phyloP scores from a whole-genome alignment of 1,284 basidiomycete species.

The Phylloboletellus chloephorus region DNA sequence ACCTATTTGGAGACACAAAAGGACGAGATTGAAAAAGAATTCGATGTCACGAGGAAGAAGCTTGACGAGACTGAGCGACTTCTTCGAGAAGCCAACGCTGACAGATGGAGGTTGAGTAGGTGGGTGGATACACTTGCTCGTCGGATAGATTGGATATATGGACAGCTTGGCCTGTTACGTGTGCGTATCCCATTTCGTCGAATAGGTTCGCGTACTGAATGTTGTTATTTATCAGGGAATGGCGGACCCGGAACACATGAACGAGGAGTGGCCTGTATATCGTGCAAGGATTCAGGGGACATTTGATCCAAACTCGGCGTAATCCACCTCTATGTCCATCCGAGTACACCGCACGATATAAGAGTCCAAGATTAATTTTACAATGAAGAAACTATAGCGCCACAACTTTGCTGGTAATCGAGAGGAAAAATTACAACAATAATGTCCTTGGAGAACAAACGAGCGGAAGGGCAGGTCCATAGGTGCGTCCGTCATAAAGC shows the following conservation, averaged over 20 bases:
- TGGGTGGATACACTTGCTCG: constrained; percentile 12
- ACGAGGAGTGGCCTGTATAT: constrained; percentile 3
- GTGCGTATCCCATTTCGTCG: constrained; percentile 8
- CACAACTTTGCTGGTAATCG: constrained; percentile 3
- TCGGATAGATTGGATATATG: constrained; percentile 12
- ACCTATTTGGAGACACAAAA: constrained; percentile 17
- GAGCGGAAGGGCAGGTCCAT: not conserved
- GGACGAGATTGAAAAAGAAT: constrained; percentile 18
- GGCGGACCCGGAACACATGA: not conserved
- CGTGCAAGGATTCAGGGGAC: not conserved
- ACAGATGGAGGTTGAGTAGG: constrained; percentile 13
- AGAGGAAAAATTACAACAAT: not conserved
- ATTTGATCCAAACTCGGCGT: constrained; percentile 2
- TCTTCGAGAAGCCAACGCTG: constrained; percentile 17
- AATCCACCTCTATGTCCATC: not conserved
- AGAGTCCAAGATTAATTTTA: not conserved
- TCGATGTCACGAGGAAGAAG: constrained; percentile 14
- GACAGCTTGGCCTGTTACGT: constrained; percentile 10
- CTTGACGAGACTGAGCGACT: constrained; percentile 22
- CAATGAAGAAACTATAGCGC: constrained; percentile 3
- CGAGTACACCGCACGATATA: not conserved
- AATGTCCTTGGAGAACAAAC: constrained; percentile 7
- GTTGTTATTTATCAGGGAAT: constrained; percentile 10
- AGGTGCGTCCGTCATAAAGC: constrained; percentile 7
- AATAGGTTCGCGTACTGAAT: not conserved